Percentiles rank a stretch among this genome's conserved stretches.
Conservation (phyloP, 495 filamentous ascomycete species). For the Penicillium fimorum region DNA sequence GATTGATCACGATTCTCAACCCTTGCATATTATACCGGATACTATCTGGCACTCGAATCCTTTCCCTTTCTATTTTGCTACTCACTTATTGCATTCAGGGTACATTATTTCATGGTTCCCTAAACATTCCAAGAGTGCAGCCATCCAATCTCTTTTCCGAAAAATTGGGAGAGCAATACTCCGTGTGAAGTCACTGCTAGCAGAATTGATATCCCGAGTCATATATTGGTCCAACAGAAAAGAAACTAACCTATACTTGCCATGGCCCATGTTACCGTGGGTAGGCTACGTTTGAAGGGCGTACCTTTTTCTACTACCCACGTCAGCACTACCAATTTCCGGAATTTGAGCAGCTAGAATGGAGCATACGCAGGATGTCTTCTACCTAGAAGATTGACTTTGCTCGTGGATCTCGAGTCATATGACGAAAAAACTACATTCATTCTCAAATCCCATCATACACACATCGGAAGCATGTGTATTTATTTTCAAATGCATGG, state of each 20-base stretch:
- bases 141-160: not conserved
- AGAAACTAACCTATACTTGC: not conserved
- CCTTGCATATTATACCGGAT: not conserved
- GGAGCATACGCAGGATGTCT: too few relatives aligned
- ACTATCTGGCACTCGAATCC: not conserved
- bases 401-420: too few relatives aligned
- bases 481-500: too few relatives aligned
- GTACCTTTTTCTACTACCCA: not conserved
- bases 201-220: not conserved
- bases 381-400: too few relatives aligned
- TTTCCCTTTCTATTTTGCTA: not conserved
- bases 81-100: not conserved
- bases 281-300: not conserved
- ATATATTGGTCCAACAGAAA: not conserved
- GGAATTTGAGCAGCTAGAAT: not conserved
- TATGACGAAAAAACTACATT: too few relatives aligned
- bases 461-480: too few relatives aligned
- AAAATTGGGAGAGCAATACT: not conserved
- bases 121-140: not conserved
- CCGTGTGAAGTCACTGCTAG: not conserved
- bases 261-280: not conserved
- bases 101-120: not conserved
- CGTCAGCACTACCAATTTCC: not conserved
- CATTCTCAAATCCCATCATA: too few relatives aligned
- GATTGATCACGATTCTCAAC: not conserved